Evolutionary conservation across 805 yeast species (phyloP), one percentile per base, ranked within the genome.

Genomic region (Geotrichum ghanense): DNA sequence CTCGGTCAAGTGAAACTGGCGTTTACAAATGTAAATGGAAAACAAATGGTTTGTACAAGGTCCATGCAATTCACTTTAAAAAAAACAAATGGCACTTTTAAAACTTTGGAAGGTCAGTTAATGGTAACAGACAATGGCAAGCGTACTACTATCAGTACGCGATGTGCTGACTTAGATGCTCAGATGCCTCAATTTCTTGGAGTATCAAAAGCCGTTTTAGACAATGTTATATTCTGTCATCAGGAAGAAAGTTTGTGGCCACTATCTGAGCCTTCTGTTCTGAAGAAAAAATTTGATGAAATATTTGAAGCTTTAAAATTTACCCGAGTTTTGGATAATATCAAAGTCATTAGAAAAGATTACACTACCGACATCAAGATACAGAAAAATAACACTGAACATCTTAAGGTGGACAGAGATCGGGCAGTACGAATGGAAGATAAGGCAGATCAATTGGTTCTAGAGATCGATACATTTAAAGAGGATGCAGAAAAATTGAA

Each of bases 221-320:
- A 90, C 53, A 86, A 87, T 60, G 98, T 92, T 39, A 81, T 90
- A 1, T 92, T 92, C 64, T 90, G 98, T 58, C 99, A 92, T 59
- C 99, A 92, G 62, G 99, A 92, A 58, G 99, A 92, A 50, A 81
- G 90, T 55, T 64, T 87, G 23, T 92, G 99, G 99, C 99, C 99
- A 1, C 69, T 92, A 43, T 77, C 89, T 54, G 99, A 92, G 63
- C 94, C 98, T 1, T 73, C 95, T 2, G 74, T 74, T 10, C 72
- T 92, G 60, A 94, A 92, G 65, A 89, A 89, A 65, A 75, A 90
- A 45, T 94, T 92, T 57, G 98, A 92, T 62, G 98, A 92, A 63
- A 90, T 92, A 6, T 92, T 92, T 58, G 97, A 92, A 64, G 96
- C 97, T 0, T 76, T 87, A 54, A 88, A 86, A 61, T 94, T 84